Evolutionary conservation across 495 filamentous ascomycete genomes (phyloP).

Genomic region (Hypoxylon subgilvum): DNA sequence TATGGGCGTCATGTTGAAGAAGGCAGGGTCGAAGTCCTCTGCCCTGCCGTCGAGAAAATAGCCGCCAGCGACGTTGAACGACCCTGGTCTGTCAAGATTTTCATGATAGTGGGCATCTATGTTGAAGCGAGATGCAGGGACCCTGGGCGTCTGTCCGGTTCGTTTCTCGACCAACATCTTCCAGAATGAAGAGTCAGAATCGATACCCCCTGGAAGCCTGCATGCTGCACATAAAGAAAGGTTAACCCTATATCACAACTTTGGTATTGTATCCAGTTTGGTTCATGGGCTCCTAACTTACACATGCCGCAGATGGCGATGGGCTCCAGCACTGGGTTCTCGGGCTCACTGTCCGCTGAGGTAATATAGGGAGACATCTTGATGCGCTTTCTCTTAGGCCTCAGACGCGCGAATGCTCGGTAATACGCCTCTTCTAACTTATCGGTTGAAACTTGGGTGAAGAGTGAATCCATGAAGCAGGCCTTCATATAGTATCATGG

Average conservation of each 20-base stretch:
- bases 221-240: slow-evolving; percentile 33
- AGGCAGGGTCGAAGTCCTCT: slow-evolving; percentile 55
- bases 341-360: slow-evolving; percentile 16
- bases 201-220: slow-evolving; percentile 42
- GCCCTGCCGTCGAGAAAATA: slow-evolving; percentile 52
- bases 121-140: slow-evolving; percentile 53
- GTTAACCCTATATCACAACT: neutral
- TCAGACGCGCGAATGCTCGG: neutral
- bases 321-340: slow-evolving; percentile 38
- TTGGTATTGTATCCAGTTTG: slow-evolving; percentile 5
- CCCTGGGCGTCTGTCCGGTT: slow-evolving; percentile 40
- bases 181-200: slow-evolving; percentile 47
- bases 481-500: neutral
- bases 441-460: neutral
- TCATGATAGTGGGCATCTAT: slow-evolving; percentile 53
- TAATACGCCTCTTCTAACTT: neutral
- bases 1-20: slow-evolving; percentile 57
- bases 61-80: slow-evolving; percentile 43
- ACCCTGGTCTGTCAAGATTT: slow-evolving; percentile 22
- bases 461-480: neutral
- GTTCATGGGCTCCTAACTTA: slow-evolving; percentile 18
- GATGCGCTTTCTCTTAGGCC: neutral
- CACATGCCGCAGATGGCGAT: slow-evolving; percentile 56
- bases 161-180: slow-evolving; percentile 38
- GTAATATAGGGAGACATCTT: slow-evolving; percentile 25